A percentile compares a stretch with the other conserved stretches of the same genome.
Conservation (phyloP, 257 asterid genomes). For the Lycium ferocissimum region DNA sequence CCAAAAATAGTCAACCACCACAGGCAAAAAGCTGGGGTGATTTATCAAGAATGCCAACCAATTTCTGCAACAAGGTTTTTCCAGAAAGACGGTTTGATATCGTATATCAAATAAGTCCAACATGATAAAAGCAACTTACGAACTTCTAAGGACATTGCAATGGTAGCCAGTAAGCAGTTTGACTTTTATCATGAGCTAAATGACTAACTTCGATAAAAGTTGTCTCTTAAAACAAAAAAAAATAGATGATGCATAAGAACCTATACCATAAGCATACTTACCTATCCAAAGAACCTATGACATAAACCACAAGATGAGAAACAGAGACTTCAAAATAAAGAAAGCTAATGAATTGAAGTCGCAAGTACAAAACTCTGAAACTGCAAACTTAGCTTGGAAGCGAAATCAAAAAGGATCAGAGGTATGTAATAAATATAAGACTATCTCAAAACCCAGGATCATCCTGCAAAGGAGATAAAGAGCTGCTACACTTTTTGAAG, state of each 20-base stretch:
- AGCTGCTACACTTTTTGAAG: conserved; percentile 4
- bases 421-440: not conserved
- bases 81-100: conserved; percentile 4
- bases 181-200: not conserved
- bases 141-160: conserved; percentile 5
- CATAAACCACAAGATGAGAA: not conserved
- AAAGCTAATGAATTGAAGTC: not conserved
- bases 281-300: not conserved
- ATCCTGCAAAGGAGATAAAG: conserved; percentile 19
- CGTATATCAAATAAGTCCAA: not conserved
- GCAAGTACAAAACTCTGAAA: not conserved
- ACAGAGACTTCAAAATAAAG: conserved; percentile 15
- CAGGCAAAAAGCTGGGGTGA: not conserved
- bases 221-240: not conserved
- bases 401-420: not conserved
- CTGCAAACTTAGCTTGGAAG: not conserved
- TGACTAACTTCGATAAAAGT: not conserved
- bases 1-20: conserved; percentile 18
- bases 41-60: conserved; percentile 12
- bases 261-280: not conserved
- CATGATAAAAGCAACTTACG: conserved; percentile 17
- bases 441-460: conserved; percentile 3
- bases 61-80: not conserved
- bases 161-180: not conserved
- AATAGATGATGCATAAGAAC: not conserved